Conservation (phyloP, 192 early-diverging fungal species). For the Coemansia furcata region DNA sequence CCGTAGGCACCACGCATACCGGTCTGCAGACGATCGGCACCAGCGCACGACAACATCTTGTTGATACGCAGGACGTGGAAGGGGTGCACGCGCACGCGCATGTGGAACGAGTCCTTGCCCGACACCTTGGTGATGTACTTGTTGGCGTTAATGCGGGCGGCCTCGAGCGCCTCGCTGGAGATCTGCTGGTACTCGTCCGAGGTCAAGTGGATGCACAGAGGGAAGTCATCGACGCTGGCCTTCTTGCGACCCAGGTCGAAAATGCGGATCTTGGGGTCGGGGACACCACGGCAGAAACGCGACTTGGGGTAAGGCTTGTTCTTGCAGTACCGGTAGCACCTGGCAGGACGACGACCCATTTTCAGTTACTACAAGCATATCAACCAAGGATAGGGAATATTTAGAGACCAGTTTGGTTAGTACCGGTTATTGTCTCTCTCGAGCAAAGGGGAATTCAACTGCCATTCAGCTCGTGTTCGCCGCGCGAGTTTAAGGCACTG, state of each 20-base stretch:
- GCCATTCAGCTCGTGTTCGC: neutral
- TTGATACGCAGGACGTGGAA: slow-evolving; percentile 99
- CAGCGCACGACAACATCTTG: slow-evolving; percentile 99
- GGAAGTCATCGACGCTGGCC: slow-evolving; percentile 97
- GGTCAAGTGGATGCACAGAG: slow-evolving; percentile 90
- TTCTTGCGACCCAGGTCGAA: slow-evolving; percentile 98
- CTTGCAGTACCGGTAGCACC: slow-evolving; percentile 99
- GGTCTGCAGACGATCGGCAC: slow-evolving; percentile 97
- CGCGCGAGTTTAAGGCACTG: neutral
- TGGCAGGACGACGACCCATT: slow-evolving; percentile 99
- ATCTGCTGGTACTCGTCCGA: slow-evolving; percentile 98
- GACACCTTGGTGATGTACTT: slow-evolving; percentile 97
- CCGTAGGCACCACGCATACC: slow-evolving; percentile 99
- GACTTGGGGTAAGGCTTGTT: slow-evolving; percentile 99
- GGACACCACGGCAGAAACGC: slow-evolving; percentile 98
- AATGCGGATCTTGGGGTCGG: slow-evolving; percentile 97
- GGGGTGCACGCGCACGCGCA: slow-evolving; percentile 97
- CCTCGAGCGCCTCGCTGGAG: slow-evolving; percentile 98
- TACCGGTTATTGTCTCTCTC: no score
- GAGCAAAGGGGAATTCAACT: no score
- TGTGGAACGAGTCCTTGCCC: slow-evolving; percentile 99
- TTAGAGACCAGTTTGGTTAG: neutral
- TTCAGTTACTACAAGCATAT: neutral
- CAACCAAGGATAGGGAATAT: neutral
- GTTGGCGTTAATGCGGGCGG: slow-evolving; percentile 96